These are phyloP conservation scores for Saturnispora sekii DNA, from an alignment of 805 yeast genomes.

Conservation along the genomic window DNA sequence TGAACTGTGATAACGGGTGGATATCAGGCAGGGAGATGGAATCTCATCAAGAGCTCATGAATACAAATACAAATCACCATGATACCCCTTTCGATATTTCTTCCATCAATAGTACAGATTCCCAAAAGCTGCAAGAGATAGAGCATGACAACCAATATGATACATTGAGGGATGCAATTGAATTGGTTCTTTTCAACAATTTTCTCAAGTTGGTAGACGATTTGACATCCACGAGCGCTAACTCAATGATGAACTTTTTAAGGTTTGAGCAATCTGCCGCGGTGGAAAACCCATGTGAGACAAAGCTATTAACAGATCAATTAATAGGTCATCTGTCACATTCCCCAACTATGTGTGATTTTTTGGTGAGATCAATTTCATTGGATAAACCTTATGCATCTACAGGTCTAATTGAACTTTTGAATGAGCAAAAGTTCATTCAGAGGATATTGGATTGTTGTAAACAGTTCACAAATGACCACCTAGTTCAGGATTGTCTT, in stretches of 20 bases:
- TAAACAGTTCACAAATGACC: slow-evolving; percentile 27
- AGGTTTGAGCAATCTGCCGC: slow-evolving; percentile 29
- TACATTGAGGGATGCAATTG: slow-evolving; percentile 24
- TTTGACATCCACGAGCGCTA: slow-evolving; percentile 70
- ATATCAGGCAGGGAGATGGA: slow-evolving; percentile 8
- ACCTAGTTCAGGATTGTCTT: slow-evolving; percentile 27
- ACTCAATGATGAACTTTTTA: slow-evolving; percentile 64
- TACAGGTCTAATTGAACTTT: slow-evolving; percentile 70
- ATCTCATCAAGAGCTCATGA: slow-evolving; percentile 7
- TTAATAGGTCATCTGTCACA: slow-evolving; percentile 68
- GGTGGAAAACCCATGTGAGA: slow-evolving; percentile 4
- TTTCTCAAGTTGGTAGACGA: slow-evolving; percentile 84
- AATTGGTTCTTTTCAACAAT: slow-evolving; percentile 23
- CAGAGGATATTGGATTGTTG: slow-evolving; percentile 59
- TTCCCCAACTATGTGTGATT: slow-evolving; percentile 85
- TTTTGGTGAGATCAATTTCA: slow-evolving; percentile 74
- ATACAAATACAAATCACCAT: slow-evolving; percentile 13
- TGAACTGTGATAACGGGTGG: slow-evolving; percentile 19
- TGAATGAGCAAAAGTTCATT: slow-evolving; percentile 65
- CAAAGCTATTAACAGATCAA: slow-evolving; percentile 49
- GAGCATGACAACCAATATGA: slow-evolving; percentile 14
- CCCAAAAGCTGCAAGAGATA: slow-evolving; percentile 11
- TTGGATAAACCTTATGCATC: slow-evolving; percentile 86
- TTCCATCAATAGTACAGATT: slow-evolving; percentile 12
- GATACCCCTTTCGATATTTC: slow-evolving; percentile 22